Percentiles rank a stretch among this genome's conserved stretches.
These are phyloP conservation scores for Mentha longifolia DNA, from an alignment of 257 asterid genomes.

Conservation along the genomic window DNA sequence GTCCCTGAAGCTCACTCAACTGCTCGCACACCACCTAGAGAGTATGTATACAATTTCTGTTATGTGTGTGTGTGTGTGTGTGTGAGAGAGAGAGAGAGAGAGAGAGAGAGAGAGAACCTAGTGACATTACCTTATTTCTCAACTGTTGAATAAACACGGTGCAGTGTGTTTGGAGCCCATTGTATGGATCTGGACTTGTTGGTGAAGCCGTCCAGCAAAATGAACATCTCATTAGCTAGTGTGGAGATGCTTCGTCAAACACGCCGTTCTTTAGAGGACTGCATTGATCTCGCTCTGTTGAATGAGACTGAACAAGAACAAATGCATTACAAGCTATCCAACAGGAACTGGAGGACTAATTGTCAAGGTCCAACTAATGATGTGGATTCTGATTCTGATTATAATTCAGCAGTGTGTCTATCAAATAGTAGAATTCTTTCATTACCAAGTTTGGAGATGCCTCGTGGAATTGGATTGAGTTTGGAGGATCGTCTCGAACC, in stretches of 20 bases:
- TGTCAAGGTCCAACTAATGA: constrained; percentile 1
- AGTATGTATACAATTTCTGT: constrained; percentile 52
- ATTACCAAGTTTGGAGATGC: constrained; percentile 41
- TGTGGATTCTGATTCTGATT: constrained; percentile 25
- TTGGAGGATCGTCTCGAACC: constrained; percentile 69
- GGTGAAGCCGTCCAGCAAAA: constrained; percentile 33
- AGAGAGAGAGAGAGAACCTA: background rate
- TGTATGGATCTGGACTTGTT: constrained; percentile 37
- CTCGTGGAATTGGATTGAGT: constrained; percentile 44
- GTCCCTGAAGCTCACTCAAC: constrained; percentile 41
- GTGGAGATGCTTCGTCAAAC: constrained; percentile 46
- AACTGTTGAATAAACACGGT: constrained; percentile 31
- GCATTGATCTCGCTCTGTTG: constrained; percentile 56
- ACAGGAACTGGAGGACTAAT: constrained; percentile 20
- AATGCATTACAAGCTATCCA: constrained; percentile 37
- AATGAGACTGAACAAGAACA: constrained; percentile 50
- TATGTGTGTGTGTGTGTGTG: background rate
- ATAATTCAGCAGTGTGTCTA: constrained; percentile 31
- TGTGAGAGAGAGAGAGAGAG: background rate
- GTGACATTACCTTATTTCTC: background rate
- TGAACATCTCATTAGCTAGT: constrained; percentile 38
- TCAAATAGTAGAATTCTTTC: constrained; percentile 28
- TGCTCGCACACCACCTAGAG: constrained; percentile 63
- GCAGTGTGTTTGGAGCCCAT: constrained; percentile 64
- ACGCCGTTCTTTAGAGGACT: constrained; percentile 52